A percentile compares a stretch with the other conserved stretches of the same genome.
Conservation (phyloP, 768 basidiomycete species). For the Podaxis sp. region DNA sequence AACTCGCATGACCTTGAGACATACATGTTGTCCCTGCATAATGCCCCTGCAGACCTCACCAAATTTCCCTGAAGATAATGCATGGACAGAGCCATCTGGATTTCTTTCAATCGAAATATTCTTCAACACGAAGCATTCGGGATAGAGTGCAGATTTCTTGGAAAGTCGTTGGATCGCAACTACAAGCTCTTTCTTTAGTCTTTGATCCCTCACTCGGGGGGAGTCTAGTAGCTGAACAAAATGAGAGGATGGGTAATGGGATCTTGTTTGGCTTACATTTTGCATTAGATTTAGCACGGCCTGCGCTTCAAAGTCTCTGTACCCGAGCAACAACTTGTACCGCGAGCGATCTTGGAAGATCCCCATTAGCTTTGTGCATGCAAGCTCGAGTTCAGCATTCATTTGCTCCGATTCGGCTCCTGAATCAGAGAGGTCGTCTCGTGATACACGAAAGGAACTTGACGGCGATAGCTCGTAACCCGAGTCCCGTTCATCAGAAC, state of each 20-base stretch:
- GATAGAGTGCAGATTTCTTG: slow-evolving; percentile 10
- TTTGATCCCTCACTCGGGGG: slow-evolving; percentile 1
- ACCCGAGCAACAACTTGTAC: slow-evolving; percentile 21
- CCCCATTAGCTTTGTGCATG: slow-evolving; percentile 16
- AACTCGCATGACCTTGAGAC: slow-evolving; percentile 13
- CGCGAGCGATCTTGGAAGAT: slow-evolving; percentile 20
- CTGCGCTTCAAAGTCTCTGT: slow-evolving; percentile 19
- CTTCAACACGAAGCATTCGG: slow-evolving; percentile 12
- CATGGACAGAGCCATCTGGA: slow-evolving; percentile 6
- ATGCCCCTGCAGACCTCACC: slow-evolving; percentile 14
- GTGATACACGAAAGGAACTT: background rate
- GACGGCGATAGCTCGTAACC: background rate
- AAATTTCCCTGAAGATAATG: slow-evolving; percentile 23
- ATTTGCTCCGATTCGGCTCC: background rate
- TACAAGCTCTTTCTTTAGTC: slow-evolving; percentile 10
- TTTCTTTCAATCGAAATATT: slow-evolving; percentile 12
- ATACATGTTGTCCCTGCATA: slow-evolving; percentile 5
- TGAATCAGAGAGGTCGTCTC: background rate
- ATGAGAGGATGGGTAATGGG: background rate
- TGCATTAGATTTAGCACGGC: slow-evolving; percentile 26
- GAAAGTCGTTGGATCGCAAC: slow-evolving; percentile 15
- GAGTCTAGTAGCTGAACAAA: slow-evolving; percentile 6
- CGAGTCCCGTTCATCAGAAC: background rate
- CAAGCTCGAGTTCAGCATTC: slow-evolving; percentile 13
- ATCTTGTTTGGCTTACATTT: slow-evolving; percentile 18